phyloP scores from a whole-genome alignment of 768 basidiomycete species.

The Calocybe cyanea region DNA sequence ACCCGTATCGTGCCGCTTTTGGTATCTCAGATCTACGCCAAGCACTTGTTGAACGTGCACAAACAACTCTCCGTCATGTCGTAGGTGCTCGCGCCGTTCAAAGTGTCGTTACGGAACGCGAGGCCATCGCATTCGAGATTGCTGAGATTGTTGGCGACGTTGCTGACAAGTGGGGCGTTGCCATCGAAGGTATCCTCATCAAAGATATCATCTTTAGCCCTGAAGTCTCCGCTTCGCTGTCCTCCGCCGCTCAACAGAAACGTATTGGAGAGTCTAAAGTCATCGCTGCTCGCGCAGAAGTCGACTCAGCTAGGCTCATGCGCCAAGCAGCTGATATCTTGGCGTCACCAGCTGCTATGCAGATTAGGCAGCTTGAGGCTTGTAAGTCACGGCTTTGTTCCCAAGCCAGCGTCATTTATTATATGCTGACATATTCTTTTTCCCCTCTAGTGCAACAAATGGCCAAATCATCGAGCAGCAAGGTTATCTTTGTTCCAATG shows the following conservation, averaged over 20 bases:
- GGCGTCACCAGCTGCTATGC: slow-evolving; percentile 95
- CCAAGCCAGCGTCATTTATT: too few species aligned
- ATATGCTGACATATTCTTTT: not conserved
- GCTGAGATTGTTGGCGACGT: slow-evolving; percentile 93
- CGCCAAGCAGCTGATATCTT: slow-evolving; percentile 94
- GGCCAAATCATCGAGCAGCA: slow-evolving; percentile 85
- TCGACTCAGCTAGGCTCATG: slow-evolving; percentile 94
- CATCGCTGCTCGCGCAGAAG: slow-evolving; percentile 93
- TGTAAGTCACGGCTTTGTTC: slow-evolving; percentile 40
- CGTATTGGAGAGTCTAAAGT: slow-evolving; percentile 95
- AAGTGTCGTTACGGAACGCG: slow-evolving; percentile 93
- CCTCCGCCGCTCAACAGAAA: slow-evolving; percentile 95
- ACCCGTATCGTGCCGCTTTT: slow-evolving; percentile 91
- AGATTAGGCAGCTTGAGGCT: slow-evolving; percentile 95
- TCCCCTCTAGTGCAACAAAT: slow-evolving; percentile 72
- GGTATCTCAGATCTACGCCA: slow-evolving; percentile 88
- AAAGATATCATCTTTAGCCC: slow-evolving; percentile 92
- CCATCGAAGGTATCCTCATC: slow-evolving; percentile 94
- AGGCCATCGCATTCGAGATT: slow-evolving; percentile 94
- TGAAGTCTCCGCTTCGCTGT: slow-evolving; percentile 87
- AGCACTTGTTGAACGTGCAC: slow-evolving; percentile 79
- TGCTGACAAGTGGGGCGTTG: slow-evolving; percentile 95
- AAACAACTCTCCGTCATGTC: slow-evolving; percentile 96
- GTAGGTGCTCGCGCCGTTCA: slow-evolving; percentile 95
- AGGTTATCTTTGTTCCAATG: slow-evolving; percentile 95